A percentile compares a stretch with the other conserved stretches of the same genome.
phyloP scores from a whole-genome alignment of 768 basidiomycete species.

The Amanita pseudoporphyria region DNA sequence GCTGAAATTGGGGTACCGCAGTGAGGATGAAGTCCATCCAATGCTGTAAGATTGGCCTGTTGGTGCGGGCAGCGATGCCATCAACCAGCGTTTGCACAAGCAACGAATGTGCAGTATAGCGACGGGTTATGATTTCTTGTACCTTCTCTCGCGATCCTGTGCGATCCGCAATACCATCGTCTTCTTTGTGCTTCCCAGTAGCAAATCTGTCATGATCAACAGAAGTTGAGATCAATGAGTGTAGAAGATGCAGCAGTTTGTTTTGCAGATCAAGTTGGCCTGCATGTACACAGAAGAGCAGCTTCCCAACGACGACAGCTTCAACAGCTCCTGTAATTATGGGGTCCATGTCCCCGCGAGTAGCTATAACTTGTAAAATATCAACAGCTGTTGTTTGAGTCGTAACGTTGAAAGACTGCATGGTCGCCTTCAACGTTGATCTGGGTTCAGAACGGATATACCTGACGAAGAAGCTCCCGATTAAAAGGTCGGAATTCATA shows the following conservation, averaged over 20 bases:
- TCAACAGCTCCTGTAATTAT: conserved; percentile 56
- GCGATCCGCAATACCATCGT: conserved; percentile 24
- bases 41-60: conserved; percentile 80
- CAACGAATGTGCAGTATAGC: conserved; percentile 55
- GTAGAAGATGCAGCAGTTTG: conserved; percentile 85
- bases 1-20: conserved; percentile 81
- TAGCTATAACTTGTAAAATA: conserved; percentile 71
- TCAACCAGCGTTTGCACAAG: conserved; percentile 73
- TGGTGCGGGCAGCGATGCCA: conserved; percentile 59
- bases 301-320: conserved; percentile 59
- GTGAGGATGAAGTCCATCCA: conserved; percentile 96
- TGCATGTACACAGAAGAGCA: conserved; percentile 65
- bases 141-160: conserved; percentile 22
- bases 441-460: conserved; percentile 75
- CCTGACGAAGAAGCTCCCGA: conserved; percentile 26
- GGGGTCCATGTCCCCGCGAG: conserved; percentile 70
- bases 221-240: conserved; percentile 52
- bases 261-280: conserved; percentile 78
- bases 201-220: conserved; percentile 21
- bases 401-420: conserved; percentile 50
- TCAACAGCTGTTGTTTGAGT: conserved; percentile 76
- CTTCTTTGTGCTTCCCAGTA: conserved; percentile 17
- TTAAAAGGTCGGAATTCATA: background rate
- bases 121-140: conserved; percentile 19
- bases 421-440: conserved; percentile 30